Conservation (phyloP, 2,329 filamentous ascomycete genomes). For the Apiospora kogelbergensis region DNA sequence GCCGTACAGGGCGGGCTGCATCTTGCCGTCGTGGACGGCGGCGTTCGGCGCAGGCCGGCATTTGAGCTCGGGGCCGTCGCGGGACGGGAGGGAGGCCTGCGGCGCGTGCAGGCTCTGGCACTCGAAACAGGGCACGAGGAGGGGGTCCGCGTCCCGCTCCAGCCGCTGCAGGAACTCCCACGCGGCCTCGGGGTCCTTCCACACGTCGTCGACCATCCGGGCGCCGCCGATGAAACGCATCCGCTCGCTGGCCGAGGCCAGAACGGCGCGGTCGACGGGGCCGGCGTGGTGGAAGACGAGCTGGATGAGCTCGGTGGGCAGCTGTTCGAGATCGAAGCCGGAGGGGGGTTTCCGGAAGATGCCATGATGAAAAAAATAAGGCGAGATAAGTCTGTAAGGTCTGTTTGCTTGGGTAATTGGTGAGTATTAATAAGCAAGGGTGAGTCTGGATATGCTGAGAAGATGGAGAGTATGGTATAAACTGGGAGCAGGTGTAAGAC, state of each 20-base stretch:
- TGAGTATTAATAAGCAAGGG: no score
- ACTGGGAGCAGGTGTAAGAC: no score
- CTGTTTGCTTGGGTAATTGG: no score
- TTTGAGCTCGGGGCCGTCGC: rapidly evolving
- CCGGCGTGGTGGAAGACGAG: neutral
- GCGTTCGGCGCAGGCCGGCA: neutral
- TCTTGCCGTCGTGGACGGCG: neutral
- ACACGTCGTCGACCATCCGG: neutral
- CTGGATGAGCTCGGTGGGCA: neutral
- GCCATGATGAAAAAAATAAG: neutral
- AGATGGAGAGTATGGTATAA: neutral
- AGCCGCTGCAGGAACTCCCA: neutral
- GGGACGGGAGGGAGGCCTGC: neutral
- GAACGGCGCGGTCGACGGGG: neutral
- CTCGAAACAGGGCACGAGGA: neutral
- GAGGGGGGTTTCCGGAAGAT: neutral
- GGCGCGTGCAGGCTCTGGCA: neutral
- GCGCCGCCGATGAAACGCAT: neutral
- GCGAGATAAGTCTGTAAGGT: no score
- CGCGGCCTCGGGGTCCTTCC: neutral
- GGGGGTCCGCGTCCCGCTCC: neutral
- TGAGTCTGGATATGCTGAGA: neutral
- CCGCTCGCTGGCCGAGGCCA: neutral
- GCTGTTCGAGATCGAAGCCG: neutral
- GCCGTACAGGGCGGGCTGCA: neutral